Conservation (phyloP, 2,329 filamentous ascomycete genomes). For the Lasiodiplodia sp. region DNA sequence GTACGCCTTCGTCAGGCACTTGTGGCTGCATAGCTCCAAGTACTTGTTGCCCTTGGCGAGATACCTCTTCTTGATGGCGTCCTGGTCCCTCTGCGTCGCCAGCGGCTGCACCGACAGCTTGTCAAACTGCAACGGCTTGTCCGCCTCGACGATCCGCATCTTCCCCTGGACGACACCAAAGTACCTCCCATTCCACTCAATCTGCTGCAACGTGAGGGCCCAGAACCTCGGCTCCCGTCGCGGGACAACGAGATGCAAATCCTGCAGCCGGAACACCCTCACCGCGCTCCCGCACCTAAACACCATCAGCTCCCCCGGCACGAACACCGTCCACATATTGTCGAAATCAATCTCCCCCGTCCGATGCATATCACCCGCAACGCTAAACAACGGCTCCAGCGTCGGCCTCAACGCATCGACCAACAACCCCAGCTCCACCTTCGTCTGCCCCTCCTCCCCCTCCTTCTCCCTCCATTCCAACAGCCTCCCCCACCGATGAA, state of each 20-base stretch:
- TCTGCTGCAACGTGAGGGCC: slow-evolving; percentile 39
- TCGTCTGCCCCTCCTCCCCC: slow-evolving; percentile 40
- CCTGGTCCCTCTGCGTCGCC: not conserved
- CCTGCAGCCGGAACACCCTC: slow-evolving; percentile 43
- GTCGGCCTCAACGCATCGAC: slow-evolving; percentile 48
- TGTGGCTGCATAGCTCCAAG: not conserved
- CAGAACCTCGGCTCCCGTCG: slow-evolving; percentile 41
- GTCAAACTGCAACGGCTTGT: not conserved
- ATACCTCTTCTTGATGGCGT: not conserved
- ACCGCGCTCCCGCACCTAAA: slow-evolving; percentile 29
- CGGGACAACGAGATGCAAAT: slow-evolving; percentile 27
- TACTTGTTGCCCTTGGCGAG: not conserved
- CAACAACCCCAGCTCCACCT: slow-evolving; percentile 49
- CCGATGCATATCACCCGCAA: slow-evolving; percentile 48
- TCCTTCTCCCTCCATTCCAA: slow-evolving; percentile 28
- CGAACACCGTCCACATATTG: slow-evolving; percentile 54
- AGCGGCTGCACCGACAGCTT: not conserved
- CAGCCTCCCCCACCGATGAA: slow-evolving; percentile 67
- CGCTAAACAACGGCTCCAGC: slow-evolving; percentile 52
- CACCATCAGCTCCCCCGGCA: slow-evolving; percentile 43
- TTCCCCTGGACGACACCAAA: slow-evolving; percentile 37
- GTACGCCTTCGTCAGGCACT: not conserved
- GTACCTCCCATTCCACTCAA: slow-evolving; percentile 47
- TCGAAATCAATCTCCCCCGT: slow-evolving; percentile 52
- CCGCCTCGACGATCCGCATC: not conserved